Evolutionary conservation across 305 asterid species (phyloP).

Genomic region (Fraxinus floribunda): DNA sequence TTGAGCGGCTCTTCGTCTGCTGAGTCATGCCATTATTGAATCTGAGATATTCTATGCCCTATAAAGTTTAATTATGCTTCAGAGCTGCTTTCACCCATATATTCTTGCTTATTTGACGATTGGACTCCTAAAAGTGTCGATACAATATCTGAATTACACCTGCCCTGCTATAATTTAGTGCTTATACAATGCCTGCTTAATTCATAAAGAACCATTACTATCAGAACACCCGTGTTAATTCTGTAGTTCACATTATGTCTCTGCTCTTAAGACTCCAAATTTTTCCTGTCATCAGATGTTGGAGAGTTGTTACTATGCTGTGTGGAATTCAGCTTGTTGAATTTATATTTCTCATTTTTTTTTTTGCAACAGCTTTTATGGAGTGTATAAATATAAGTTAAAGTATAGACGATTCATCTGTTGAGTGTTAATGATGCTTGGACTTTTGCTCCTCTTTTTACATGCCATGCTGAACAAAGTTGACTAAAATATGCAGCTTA

Average conservation of each 20-base stretch:
- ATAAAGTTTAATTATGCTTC: background rate
- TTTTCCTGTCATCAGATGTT: constrained; percentile 19
- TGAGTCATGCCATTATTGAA: background rate
- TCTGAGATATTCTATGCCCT: background rate
- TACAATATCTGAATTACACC: background rate
- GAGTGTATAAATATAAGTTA: constrained; percentile 3
- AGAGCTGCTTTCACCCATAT: background rate
- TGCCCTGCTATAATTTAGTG: background rate
- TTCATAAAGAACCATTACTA: constrained; percentile 10
- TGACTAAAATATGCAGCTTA: constrained; percentile 54
- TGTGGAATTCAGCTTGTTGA: constrained; percentile 17
- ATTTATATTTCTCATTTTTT: background rate
- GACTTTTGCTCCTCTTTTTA: constrained; percentile 17
- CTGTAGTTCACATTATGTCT: background rate
- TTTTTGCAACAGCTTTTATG: background rate
- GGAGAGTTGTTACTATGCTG: constrained; percentile 8
- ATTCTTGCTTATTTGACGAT: background rate
- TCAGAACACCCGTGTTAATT: background rate
- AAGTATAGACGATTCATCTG: constrained; percentile 10
- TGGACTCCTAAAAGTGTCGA: background rate
- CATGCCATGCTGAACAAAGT: constrained; percentile 27
- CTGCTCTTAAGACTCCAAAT: background rate
- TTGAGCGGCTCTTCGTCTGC: background rate
- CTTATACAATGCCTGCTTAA: background rate
- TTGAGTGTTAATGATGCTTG: constrained; percentile 7